phyloP scores from a whole-genome alignment of 192 early-diverging fungal species.

The Lobosporangium transversale region DNA sequence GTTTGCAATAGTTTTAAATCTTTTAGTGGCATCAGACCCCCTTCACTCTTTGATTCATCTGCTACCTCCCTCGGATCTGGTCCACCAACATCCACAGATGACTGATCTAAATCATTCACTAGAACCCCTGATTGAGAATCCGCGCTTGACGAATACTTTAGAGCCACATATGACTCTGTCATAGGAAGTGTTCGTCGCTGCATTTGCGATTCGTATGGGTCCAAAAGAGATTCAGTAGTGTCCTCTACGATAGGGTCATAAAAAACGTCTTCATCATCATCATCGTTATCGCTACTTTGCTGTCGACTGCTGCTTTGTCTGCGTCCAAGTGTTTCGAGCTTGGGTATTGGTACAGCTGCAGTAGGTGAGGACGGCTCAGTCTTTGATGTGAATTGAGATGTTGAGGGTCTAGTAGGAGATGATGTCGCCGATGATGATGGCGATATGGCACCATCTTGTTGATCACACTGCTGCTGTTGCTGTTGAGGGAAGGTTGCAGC shows the following conservation, averaged over 20 bases:
- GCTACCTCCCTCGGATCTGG: constrained; percentile 45
- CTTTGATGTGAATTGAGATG: neutral
- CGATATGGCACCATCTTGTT: too few species aligned
- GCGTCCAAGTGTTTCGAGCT: neutral
- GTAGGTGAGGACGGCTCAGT: constrained; percentile 23
- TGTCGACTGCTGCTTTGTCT: constrained; percentile 9
- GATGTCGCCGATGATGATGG: neutral
- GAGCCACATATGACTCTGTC: constrained; percentile 62
- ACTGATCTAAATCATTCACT: constrained; percentile 23
- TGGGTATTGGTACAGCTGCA: constrained; percentile 36
- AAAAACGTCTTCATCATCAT: constrained; percentile 43
- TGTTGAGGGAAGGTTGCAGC: neutral
- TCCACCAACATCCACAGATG: constrained; percentile 20
- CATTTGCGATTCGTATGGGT: constrained; percentile 35
- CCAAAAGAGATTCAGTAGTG: constrained; percentile 28
- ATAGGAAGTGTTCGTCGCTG: constrained; percentile 41
- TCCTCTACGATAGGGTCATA: constrained; percentile 28
- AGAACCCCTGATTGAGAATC: constrained; percentile 51
- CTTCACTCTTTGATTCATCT: constrained; percentile 59
- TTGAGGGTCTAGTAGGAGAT: neutral
- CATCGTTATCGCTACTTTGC: constrained; percentile 3
- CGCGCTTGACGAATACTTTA: constrained; percentile 60
- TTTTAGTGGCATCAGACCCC: constrained; percentile 57
- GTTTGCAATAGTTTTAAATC: constrained; percentile 64
- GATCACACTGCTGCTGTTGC: neutral